These are phyloP conservation scores for Iris macrosiphon DNA, from an alignment of 106 monocot genomes.

Conservation along the genomic window DNA sequence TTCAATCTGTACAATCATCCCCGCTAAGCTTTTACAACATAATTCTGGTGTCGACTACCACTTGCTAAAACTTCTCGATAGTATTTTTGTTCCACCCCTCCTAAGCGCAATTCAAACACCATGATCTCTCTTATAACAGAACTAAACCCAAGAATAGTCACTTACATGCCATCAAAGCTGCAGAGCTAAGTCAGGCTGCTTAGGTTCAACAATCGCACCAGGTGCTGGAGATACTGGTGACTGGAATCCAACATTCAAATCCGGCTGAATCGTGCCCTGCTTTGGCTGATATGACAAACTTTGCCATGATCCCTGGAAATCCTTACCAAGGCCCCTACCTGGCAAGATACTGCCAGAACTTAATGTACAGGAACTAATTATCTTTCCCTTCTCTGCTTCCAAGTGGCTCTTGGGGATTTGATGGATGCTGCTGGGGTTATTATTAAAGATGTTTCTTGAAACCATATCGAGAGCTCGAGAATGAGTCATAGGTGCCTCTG, in stretches of 20 bases:
- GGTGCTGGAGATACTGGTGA: slow-evolving; percentile 48
- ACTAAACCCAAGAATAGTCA: background rate
- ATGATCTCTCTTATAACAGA: background rate
- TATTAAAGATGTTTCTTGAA: slow-evolving; percentile 18
- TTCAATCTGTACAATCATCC: slow-evolving; percentile 29
- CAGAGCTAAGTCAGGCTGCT: slow-evolving; percentile 80
- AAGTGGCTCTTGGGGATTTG: slow-evolving; percentile 1
- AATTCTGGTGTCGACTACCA: background rate
- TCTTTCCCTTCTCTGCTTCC: slow-evolving; percentile 10
- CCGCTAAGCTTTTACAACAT: slow-evolving; percentile 8
- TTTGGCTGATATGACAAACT: slow-evolving; percentile 8
- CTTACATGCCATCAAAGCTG: slow-evolving; percentile 39
- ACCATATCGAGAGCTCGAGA: slow-evolving; percentile 15
- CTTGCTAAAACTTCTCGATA: background rate
- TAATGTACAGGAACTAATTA: background rate
- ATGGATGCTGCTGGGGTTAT: background rate
- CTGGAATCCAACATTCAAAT: slow-evolving; percentile 55
- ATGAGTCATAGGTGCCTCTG: slow-evolving; percentile 3
- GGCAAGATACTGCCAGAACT: slow-evolving; percentile 1
- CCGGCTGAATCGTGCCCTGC: slow-evolving; percentile 31
- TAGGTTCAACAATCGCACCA: slow-evolving; percentile 16
- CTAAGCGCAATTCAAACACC: background rate
- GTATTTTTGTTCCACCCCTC: background rate
- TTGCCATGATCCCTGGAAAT: slow-evolving; percentile 19
- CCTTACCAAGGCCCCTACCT: background rate